Evolutionary conservation across 192 early-diverging fungal species (phyloP), one percentile per base, ranked within the genome.

Genomic region (Linnemannia exigua): DNA sequence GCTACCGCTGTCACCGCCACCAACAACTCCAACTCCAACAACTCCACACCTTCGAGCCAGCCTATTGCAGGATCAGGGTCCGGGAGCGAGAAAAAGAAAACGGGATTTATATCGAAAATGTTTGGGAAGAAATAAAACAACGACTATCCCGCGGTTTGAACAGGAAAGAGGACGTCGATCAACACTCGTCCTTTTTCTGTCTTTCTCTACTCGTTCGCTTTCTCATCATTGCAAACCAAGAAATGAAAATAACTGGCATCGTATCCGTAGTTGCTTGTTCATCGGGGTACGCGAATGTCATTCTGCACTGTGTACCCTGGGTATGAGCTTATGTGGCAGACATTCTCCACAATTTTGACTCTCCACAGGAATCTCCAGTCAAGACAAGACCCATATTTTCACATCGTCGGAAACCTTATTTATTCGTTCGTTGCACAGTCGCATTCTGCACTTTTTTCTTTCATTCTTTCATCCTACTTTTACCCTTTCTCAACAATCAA

Each of bases 31-130:
- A 48, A 12, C 12, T 38, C 67, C 37, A n/a, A 33, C 28, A n/a
- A 36, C 37, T 66, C 70, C 38, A n/a, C 76, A 15, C 72, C 78
- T 9, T 67, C 78, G 14, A 63, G 9, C 15, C 36, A 50, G 37
- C 61, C 72, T 25, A 14, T 63, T 28, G 79, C 79, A 48, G 67
- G 72, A 76, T 79, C 77, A 85, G 77, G 77, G 83, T n/a, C 83
- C 3, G 52, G 70, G 72, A 72, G 22, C 50, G 84, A 79, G 74
- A 86, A 86, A 77, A 86, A 86, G 78, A 86, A 86, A 61, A 69
- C 72, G 47, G 84, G 84, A 41, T 86, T 86, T 66, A 86, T 86
- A 76, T 80, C 84, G 41, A 86, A 80, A 61, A 72, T 86, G 37
- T 86, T 86, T 52, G 84, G 84, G 68, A 86, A 85, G 47, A 76